Evolutionary conservation across 148 eudicot genomes (phyloP).

Genomic region (Cornus kousa): DNA sequence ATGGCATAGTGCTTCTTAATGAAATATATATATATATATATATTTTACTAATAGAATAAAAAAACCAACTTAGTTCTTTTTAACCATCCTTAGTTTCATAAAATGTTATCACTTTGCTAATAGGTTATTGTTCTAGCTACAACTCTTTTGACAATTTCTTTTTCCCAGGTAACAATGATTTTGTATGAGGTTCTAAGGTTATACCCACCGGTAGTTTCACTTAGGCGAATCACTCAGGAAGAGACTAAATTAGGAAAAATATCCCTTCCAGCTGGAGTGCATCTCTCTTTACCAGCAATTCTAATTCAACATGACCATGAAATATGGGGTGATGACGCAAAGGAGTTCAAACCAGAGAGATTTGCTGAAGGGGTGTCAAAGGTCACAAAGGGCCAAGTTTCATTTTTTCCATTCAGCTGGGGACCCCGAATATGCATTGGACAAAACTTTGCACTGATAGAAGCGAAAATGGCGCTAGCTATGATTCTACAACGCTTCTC

Average conservation of each 20-base stretch:
- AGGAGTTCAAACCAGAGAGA: background rate
- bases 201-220: background rate
- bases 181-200: background rate
- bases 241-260: background rate
- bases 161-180: background rate
- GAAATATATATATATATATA: too few relatives aligned
- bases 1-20: too few relatives aligned
- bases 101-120: too few relatives aligned
- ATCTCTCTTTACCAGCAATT: background rate
- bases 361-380: background rate
- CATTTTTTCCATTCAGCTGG: background rate
- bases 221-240: background rate
- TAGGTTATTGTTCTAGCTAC: too few relatives aligned
- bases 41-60: too few relatives aligned
- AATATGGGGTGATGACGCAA: conserved; percentile 2
- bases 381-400: background rate
- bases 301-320: background rate
- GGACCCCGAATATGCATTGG: conserved; percentile 3
- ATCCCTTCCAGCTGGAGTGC: background rate
- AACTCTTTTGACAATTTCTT: too few relatives aligned
- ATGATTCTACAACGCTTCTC: background rate
- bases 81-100: too few relatives aligned
- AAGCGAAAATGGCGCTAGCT: background rate
- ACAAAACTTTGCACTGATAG: background rate
- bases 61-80: too few relatives aligned